These are phyloP conservation scores for Cyclostephanos invisitatus DNA, from an alignment of 108 stramenopile genomes.

Conservation along the genomic window DNA sequence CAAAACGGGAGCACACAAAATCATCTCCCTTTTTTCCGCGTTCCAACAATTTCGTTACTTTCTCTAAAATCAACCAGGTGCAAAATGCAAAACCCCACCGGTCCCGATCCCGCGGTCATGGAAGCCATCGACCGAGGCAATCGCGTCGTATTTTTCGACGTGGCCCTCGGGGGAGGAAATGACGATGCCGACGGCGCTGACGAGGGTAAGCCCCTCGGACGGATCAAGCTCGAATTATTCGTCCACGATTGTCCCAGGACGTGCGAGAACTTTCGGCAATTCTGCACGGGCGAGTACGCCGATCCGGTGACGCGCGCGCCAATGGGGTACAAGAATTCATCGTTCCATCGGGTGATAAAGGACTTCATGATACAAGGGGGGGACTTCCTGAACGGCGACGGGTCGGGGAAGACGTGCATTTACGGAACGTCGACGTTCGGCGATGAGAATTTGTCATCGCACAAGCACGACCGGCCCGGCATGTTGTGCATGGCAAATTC, in stretches of 20 bases:
- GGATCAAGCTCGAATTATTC: constrained; percentile 97
- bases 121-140: constrained; percentile 84
- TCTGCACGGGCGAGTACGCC: constrained; percentile 84
- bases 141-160: constrained; percentile 85
- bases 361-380: constrained; percentile 91
- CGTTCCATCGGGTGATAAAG: constrained; percentile 97
- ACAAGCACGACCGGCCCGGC: constrained; percentile 89
- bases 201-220: constrained; percentile 78
- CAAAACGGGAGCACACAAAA: no score
- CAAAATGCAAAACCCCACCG: constrained; percentile 34
- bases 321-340: constrained; percentile 88
- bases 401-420: constrained; percentile 88
- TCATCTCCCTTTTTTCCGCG: no score
- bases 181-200: constrained; percentile 48
- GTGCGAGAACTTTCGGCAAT: constrained; percentile 88
- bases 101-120: constrained; percentile 85
- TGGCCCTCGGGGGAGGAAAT: constrained; percentile 62
- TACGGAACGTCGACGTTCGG: constrained; percentile 82
- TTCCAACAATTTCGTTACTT: no score
- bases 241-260: constrained; percentile 94
- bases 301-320: constrained; percentile 59
- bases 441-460: constrained; percentile 92
- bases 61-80: no score
- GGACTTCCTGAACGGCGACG: constrained; percentile 93
- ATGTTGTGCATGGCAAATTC: constrained; percentile 93